phyloP scores from a whole-genome alignment of 2,329 filamentous ascomycete genomes.

The Scedosporium minutisporum region DNA sequence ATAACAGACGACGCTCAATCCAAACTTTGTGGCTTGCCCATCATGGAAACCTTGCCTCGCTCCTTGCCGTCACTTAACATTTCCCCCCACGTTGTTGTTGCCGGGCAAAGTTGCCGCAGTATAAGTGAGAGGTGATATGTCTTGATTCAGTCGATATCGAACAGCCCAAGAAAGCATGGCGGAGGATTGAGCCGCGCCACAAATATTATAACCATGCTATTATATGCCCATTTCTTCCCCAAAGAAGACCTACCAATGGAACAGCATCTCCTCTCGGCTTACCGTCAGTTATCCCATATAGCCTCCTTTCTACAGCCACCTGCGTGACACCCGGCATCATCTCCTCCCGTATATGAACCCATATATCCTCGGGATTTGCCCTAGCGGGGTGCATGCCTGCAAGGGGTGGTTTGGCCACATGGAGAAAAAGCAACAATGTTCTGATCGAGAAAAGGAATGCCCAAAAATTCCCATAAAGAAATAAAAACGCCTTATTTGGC shows the following conservation, averaged over 20 bases:
- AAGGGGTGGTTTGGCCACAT: neutral
- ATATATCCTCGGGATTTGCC: slow-evolving; percentile 1
- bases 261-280: neutral
- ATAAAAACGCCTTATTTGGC: neutral
- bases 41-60: neutral
- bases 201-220: neutral
- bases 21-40: neutral
- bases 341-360: neutral
- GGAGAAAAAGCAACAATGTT: neutral
- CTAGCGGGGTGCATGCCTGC: neutral
- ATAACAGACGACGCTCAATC: neutral
- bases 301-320: neutral
- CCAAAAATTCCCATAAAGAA: neutral
- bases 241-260: neutral
- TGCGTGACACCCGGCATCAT: neutral
- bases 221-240: neutral
- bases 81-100: too few relatives aligned
- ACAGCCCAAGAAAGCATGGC: neutral
- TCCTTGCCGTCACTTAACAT: too few relatives aligned
- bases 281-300: neutral
- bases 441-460: neutral
- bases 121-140: too few relatives aligned
- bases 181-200: neutral
- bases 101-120: too few relatives aligned
- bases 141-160: neutral